Percentiles rank a stretch among this genome's conserved stretches.
Conservation (phyloP, 306 rosid species). For the Dalbergia cultrata region DNA sequence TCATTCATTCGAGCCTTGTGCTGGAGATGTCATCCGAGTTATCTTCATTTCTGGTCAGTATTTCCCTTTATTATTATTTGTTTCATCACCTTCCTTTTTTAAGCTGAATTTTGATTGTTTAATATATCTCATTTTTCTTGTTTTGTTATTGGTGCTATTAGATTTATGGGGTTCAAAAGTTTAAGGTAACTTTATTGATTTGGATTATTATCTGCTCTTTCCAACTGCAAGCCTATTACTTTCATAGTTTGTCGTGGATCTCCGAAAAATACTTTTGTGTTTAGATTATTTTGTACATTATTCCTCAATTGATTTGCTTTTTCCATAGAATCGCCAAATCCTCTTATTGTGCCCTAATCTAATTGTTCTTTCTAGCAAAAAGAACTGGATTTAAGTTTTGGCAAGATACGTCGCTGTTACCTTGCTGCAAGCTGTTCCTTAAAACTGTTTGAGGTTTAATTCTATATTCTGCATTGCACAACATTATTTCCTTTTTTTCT, state of each 20-base stretch:
- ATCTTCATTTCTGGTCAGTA: constrained; percentile 60
- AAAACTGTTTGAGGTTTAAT: constrained; percentile 6
- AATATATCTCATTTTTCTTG: constrained; percentile 26
- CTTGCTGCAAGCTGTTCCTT: constrained; percentile 25
- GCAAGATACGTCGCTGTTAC: constrained; percentile 28
- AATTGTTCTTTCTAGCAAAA: not conserved
- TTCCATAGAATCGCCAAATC: constrained; percentile 18
- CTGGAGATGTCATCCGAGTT: constrained; percentile 49
- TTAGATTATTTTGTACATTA: constrained; percentile 32
- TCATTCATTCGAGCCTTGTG: constrained; percentile 51
- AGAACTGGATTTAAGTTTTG: constrained; percentile 27
- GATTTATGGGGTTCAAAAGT: constrained; percentile 47
- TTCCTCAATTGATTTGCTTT: constrained; percentile 38
- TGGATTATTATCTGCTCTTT: constrained; percentile 32
- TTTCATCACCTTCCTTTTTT: not conserved
- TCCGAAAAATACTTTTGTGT: constrained; percentile 14
- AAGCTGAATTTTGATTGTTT: constrained; percentile 40
- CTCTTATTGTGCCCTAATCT: constrained; percentile 45
- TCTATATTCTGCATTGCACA: not conserved
- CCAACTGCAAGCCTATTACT: constrained; percentile 37
- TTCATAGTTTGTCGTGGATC: constrained; percentile 58
- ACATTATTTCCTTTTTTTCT: not conserved
- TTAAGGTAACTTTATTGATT: constrained; percentile 34
- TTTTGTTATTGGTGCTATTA: constrained; percentile 37
- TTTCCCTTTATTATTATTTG: constrained; percentile 26